These are phyloP conservation scores for Mycena sp. DNA, from an alignment of 1,284 basidiomycete species.

Conservation along the genomic window DNA sequence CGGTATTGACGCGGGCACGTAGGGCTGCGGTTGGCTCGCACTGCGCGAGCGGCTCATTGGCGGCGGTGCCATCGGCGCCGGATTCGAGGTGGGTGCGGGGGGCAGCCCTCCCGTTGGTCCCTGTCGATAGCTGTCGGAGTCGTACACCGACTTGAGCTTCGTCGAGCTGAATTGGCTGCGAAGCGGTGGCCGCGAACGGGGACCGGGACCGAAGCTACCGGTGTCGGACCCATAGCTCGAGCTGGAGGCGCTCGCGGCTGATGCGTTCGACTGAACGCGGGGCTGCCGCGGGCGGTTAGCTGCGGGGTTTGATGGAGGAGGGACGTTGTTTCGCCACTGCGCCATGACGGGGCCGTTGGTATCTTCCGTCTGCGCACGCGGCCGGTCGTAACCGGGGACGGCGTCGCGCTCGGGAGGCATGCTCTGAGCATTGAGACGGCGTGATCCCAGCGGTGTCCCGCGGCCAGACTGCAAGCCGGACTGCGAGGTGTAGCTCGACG, in stretches of 20 bases:
- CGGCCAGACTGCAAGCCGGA: constrained; percentile 68
- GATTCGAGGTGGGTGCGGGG: constrained; percentile 39
- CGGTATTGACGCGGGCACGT: constrained; percentile 63
- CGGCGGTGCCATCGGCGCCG: constrained; percentile 36
- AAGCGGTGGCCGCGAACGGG: constrained; percentile 60
- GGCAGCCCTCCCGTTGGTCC: constrained; percentile 33
- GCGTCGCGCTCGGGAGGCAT: constrained; percentile 68
- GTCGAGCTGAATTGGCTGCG: constrained; percentile 81
- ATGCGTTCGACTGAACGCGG: constrained; percentile 60
- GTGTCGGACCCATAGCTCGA: constrained; percentile 58
- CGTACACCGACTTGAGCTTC: constrained; percentile 65
- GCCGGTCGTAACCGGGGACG: constrained; percentile 59
- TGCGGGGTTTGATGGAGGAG: constrained; percentile 42
- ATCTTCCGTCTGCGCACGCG: constrained; percentile 82
- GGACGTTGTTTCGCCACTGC: constrained; percentile 67
- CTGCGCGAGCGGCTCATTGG: constrained; percentile 71
- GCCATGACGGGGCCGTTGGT: constrained; percentile 71
- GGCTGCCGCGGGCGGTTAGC: constrained; percentile 56
- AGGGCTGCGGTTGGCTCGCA: constrained; percentile 79
- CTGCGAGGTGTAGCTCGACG: constrained; percentile 56
- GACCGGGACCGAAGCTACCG: constrained; percentile 57
- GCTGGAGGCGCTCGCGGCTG: constrained; percentile 49
- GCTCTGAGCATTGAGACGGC: constrained; percentile 67
- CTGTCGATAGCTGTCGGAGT: constrained; percentile 60
- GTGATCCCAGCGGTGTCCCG: constrained; percentile 71